These are phyloP conservation scores for Populus trichocarpa DNA, from an alignment of 441 rosid genomes.

Conservation along the genomic window DNA sequence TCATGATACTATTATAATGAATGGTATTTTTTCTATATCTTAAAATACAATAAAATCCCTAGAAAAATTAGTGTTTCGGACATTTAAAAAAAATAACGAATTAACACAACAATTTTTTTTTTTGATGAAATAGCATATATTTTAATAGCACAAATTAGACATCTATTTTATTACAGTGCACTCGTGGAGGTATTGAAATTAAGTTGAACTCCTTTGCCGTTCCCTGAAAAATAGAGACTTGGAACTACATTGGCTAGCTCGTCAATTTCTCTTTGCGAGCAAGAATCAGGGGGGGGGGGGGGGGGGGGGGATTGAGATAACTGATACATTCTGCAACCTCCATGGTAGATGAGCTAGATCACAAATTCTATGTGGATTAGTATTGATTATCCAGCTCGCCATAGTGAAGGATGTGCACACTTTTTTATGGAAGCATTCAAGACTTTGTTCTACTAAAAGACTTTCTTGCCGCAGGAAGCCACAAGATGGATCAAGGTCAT, in stretches of 20 bases:
- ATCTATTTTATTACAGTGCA: background rate
- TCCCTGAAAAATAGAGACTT: background rate
- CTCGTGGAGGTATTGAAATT: background rate
- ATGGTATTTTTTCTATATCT: too few species aligned
- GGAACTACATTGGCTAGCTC: conserved; percentile 44
- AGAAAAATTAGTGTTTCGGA: too few species aligned
- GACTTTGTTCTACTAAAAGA: conserved; percentile 1
- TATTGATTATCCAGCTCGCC: background rate
- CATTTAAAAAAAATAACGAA: too few species aligned
- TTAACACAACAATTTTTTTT: too few species aligned
- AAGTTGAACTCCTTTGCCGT: too few species aligned
- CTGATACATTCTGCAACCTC: conserved; percentile 14
- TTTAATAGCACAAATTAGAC: background rate
- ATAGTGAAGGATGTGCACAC: background rate
- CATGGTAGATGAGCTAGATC: conserved; percentile 16
- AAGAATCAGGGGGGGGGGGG: conserved; percentile 28
- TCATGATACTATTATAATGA: too few species aligned
- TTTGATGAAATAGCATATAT: too few species aligned
- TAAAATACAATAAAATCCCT: too few species aligned
- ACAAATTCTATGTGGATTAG: conserved; percentile 14
- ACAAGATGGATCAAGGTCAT: conserved; percentile 15
- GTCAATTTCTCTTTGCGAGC: conserved; percentile 48
- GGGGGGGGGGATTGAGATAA: background rate
- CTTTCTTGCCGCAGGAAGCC: conserved; percentile 27
- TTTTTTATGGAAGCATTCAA: background rate